Percentiles rank a stretch among this genome's conserved stretches.
Conservation (phyloP, 139 green algal genomes). For the Pseudopediastrum boryanum region DNA sequence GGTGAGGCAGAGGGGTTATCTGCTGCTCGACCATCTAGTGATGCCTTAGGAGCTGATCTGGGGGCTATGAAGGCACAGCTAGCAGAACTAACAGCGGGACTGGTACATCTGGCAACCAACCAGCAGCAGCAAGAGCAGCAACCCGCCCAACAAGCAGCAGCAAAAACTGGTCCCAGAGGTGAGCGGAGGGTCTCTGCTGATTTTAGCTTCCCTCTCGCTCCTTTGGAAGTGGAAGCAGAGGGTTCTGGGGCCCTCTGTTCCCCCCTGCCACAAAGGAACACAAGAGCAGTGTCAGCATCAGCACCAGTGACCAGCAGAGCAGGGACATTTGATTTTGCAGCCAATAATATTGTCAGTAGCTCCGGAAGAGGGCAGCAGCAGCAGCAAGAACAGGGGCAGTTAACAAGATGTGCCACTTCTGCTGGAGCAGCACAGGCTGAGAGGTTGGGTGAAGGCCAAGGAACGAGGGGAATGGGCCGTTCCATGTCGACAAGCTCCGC, state of each 20-base stretch:
- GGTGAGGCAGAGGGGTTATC: too few species aligned
- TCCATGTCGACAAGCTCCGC: not conserved
- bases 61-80: too few species aligned
- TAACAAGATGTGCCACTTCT: not conserved
- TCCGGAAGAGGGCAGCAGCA: conserved; percentile 12
- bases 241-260: too few species aligned
- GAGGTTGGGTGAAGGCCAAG: not conserved
- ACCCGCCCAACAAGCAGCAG: conserved; percentile 2
- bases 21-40: too few species aligned
- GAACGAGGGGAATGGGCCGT: too few species aligned
- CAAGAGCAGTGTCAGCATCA: not conserved
- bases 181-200: too few species aligned
- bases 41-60: too few species aligned
- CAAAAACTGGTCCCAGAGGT: not conserved
- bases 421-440: not conserved
- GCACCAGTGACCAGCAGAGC: conserved; percentile 1
- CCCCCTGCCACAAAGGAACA: not conserved
- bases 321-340: not conserved
- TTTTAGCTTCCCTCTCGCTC: too few species aligned
- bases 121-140: conserved; percentile 18
- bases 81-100: too few species aligned
- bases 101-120: too few species aligned
- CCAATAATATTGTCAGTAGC: not conserved
- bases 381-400: conserved; percentile 2
- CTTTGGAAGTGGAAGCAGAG: too few species aligned